phyloP scores from a whole-genome alignment of 148 eudicot genomes.

The Pharnaceum exiguum region DNA sequence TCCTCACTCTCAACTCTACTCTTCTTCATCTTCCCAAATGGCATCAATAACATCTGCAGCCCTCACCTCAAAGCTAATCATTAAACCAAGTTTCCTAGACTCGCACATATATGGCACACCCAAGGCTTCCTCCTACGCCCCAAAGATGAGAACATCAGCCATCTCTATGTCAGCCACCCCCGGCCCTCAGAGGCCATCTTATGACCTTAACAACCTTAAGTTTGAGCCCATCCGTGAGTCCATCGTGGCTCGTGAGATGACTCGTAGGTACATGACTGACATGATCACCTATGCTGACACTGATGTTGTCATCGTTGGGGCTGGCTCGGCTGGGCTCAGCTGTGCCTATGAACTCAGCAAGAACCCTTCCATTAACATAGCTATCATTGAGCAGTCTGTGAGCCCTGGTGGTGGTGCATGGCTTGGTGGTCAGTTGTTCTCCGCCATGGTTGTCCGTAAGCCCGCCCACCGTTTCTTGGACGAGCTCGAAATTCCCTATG shows the following conservation, averaged over 20 bases:
- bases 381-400: conserved; percentile 88
- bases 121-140: conserved; percentile 16
- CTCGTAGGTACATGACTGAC: conserved; percentile 91
- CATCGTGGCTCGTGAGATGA: conserved; percentile 90
- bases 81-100: conserved; percentile 26
- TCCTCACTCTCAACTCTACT: neutral
- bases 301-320: conserved; percentile 85
- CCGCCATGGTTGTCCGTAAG: conserved; percentile 92
- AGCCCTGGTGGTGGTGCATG: conserved; percentile 98
- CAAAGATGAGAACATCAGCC: neutral
- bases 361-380: conserved; percentile 72
- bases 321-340: conserved; percentile 91
- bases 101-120: conserved; percentile 18
- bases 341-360: conserved; percentile 91
- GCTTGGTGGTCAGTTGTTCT: conserved; percentile 95
- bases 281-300: conserved; percentile 90
- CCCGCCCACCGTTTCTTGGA: conserved; percentile 85
- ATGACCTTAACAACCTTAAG: conserved; percentile 48
- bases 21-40: neutral
- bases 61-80: conserved; percentile 16
- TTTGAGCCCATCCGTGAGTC: conserved; percentile 88
- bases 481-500: conserved; percentile 68
- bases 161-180: conserved; percentile 6
- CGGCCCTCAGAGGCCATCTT: conserved; percentile 26
- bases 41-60: conserved; percentile 24